These are phyloP conservation scores for Collybia mongolica DNA, from an alignment of 768 basidiomycete genomes.

Conservation along the genomic window DNA sequence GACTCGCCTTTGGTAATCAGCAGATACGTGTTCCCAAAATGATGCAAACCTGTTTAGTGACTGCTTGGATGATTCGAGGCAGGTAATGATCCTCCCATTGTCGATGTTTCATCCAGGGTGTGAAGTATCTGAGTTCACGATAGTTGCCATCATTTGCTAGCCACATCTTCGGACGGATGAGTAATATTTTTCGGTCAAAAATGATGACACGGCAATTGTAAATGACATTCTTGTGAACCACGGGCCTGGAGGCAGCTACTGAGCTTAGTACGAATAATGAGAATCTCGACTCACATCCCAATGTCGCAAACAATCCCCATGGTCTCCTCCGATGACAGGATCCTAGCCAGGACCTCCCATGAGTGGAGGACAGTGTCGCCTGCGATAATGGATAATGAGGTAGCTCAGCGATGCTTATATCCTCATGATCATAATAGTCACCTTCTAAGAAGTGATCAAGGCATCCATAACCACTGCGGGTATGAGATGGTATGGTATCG, in stretches of 20 bases:
- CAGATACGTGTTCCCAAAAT: not conserved
- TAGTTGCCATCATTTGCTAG: conserved; percentile 99
- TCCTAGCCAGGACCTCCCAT: conserved; percentile 95
- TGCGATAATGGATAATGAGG: conserved; percentile 26
- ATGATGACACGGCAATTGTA: conserved; percentile 96
- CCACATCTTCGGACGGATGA: conserved; percentile 99
- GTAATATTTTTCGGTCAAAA: conserved; percentile 79
- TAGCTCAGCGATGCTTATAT: not conserved
- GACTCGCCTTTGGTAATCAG: not conserved
- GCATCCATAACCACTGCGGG: conserved; percentile 88
- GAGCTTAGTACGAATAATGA: not conserved
- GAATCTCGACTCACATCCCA: conserved; percentile 70
- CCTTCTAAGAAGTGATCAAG: conserved; percentile 98
- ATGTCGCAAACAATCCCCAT: conserved; percentile 93
- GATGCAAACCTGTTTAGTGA: conserved; percentile 78
- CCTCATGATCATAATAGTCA: conserved; percentile 22
- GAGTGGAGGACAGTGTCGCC: conserved; percentile 96
- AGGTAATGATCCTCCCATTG: conserved; percentile 91
- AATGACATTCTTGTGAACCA: conserved; percentile 96
- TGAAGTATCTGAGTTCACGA: conserved; percentile 85
- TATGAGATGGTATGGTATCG: not conserved
- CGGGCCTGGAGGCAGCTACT: conserved; percentile 63
- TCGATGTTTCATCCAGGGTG: conserved; percentile 90
- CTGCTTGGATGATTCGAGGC: conserved; percentile 82
- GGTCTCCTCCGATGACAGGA: conserved; percentile 76